Base-by-base conservation (phyloP, 192 early-diverging fungal species). In the Coemansia umbellata region DNA sequence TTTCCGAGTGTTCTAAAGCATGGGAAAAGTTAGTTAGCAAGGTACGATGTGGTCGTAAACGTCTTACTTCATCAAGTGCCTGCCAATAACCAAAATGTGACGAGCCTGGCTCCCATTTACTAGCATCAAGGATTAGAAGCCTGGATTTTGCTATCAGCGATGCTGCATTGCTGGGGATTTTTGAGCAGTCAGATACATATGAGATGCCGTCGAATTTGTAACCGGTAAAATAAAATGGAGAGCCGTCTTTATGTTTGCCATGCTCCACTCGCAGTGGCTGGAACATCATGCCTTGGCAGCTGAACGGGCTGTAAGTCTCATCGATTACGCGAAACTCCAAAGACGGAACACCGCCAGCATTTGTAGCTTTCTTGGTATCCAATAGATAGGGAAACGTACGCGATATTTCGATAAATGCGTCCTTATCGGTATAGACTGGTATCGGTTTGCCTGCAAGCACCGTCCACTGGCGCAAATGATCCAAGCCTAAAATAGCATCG, bases 401-500 rank as follows among this genome's bases (percentile, higher is more conserved):
- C 1, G 72, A 24, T 1, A 95, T 73, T 3, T 74, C 73, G 0
- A 81, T 63, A 75, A 91, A 80, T 0, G 92, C 91, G 15, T 61
- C 63, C 22, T 58, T 52, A 50, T 78, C 80, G 50, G 90, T 69
- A 63, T 90, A 95, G 3, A 97, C 78, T 14, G 85, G 81, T 26
- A 97, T 85, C 9, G 84, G 84, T 10, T 18, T 9, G 4, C 15
- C 35, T 19, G 48, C 50, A 19, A 24, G n/a, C 31, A 49, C 15
- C n/a, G 70, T 67, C 90, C 89, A 95, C 23, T 81, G 70, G 8
- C 92, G 74, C 39, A 94, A 65, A 59, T 95, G 91, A 59, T 94
- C 92, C 57, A 96, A 55, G 19, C 91, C 91, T 17, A 85, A 72
- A 32, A 90, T 81, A 9, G 93, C 94, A 74, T 97, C 94, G 14